Conservation (phyloP, 179 eudicot species). For the Spinacia oleracea region DNA sequence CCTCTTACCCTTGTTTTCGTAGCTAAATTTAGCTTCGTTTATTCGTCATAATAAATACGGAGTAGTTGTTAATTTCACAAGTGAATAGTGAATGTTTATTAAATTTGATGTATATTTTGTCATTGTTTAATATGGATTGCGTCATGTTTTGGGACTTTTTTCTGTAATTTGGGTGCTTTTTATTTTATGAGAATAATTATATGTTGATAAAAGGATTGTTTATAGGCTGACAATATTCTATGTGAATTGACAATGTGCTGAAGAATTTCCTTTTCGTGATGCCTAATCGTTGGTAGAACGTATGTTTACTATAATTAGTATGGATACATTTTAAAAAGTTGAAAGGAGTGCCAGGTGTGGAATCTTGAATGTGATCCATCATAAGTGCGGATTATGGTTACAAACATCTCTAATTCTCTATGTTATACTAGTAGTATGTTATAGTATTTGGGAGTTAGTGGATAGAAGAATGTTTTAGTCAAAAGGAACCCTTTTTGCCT, state of each 20-base stretch:
- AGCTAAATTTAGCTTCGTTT: no score
- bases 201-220: neutral
- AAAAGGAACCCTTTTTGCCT: neutral
- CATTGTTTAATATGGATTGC: neutral
- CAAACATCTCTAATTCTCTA: slow-evolving; percentile 1
- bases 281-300: neutral
- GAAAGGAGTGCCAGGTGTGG: neutral
- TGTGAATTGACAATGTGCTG: neutral
- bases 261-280: neutral
- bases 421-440: no score
- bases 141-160: neutral
- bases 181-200: neutral
- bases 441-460: neutral
- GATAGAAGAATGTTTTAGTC: neutral
- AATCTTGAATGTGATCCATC: neutral
- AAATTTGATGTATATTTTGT: neutral
- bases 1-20: neutral
- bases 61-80: no score
- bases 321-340: neutral
- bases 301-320: neutral
- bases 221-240: neutral
- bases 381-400: neutral
- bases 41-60: no score
- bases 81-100: no score
- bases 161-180: neutral